Conservation (phyloP, 2,329 filamentous ascomycete genomes). For the Penicillium sp. region DNA sequence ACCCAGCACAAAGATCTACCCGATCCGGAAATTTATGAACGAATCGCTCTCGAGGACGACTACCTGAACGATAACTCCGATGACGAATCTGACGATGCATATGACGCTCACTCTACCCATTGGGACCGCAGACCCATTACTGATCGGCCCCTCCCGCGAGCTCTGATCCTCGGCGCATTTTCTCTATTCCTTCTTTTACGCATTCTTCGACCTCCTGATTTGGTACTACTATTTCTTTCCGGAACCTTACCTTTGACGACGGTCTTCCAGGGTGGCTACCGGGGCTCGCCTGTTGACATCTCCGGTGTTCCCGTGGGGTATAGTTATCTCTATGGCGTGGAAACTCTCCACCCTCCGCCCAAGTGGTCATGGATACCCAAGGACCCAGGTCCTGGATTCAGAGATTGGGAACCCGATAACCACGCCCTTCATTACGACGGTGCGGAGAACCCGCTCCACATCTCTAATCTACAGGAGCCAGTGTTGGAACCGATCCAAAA, state of each 20-base stretch:
- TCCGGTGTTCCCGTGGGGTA: conserved; percentile 6
- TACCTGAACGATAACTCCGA: conserved; percentile 11
- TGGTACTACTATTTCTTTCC: conserved; percentile 17
- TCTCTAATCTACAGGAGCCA: conserved; percentile 12
- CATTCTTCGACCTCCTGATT: conserved; percentile 12
- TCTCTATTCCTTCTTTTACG: conserved; percentile 11
- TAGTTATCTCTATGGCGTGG: conserved; percentile 13
- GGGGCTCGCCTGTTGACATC: conserved; percentile 2
- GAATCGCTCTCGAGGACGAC: conserved; percentile 18
- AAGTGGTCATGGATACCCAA: conserved; percentile 27
- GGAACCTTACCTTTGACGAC: conserved; percentile 18
- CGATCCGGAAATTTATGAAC: conserved; percentile 18
- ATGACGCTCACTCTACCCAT: background rate
- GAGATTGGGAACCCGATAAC: conserved; percentile 20
- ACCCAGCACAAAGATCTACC: conserved; percentile 3
- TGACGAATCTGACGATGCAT: conserved; percentile 10
- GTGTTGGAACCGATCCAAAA: conserved; percentile 12
- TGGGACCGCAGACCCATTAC: background rate
- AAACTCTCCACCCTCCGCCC: conserved; percentile 10
- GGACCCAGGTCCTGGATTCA: conserved; percentile 23
- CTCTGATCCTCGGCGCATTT: conserved; percentile 8
- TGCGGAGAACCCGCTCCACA: conserved; percentile 13
- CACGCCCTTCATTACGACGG: conserved; percentile 8
- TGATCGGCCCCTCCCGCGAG: conserved; percentile 4
- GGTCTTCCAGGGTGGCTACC: conserved; percentile 14